phyloP scores from a whole-genome alignment of 768 basidiomycete genomes.

The Austroboletus eburneus region DNA sequence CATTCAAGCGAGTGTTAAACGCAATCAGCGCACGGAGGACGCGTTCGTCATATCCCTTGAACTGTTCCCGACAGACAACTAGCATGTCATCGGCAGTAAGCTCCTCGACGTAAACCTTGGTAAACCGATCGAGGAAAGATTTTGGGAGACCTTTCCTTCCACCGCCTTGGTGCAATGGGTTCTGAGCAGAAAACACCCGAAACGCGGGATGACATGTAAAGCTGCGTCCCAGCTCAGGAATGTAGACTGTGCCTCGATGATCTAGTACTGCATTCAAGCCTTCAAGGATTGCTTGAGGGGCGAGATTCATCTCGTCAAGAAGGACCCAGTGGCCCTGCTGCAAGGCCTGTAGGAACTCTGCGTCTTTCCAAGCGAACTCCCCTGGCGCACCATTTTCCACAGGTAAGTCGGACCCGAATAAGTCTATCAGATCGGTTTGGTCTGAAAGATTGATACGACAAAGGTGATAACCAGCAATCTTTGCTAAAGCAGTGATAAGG shows the following conservation, averaged over 20 bases:
- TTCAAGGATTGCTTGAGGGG: constrained; percentile 93
- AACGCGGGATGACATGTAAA: constrained; percentile 91
- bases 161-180: constrained; percentile 93
- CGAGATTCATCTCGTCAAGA: constrained; percentile 98
- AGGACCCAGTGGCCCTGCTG: constrained; percentile 98
- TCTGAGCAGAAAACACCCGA: constrained; percentile 96
- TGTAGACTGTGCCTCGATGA: constrained; percentile 90
- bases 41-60: constrained; percentile 52
- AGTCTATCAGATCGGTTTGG: constrained; percentile 93
- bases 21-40: constrained; percentile 71
- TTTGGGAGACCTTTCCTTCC: constrained; percentile 96
- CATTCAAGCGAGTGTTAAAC: constrained; percentile 71
- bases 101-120: constrained; percentile 93
- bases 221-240: constrained; percentile 89
- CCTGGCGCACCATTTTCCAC: constrained; percentile 88
- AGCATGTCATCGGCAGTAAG: constrained; percentile 73
- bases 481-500: constrained; percentile 82
- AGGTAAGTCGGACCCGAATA: constrained; percentile 95
- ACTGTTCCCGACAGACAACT: constrained; percentile 71
- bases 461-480: constrained; percentile 69
- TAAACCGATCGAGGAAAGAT: constrained; percentile 97
- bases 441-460: constrained; percentile 97
- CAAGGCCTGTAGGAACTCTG: constrained; percentile 89
- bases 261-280: constrained; percentile 95
- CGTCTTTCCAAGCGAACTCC: constrained; percentile 96